Conservation (phyloP, 2,329 filamentous ascomycete species). For the Fusarium austroafricanum region DNA sequence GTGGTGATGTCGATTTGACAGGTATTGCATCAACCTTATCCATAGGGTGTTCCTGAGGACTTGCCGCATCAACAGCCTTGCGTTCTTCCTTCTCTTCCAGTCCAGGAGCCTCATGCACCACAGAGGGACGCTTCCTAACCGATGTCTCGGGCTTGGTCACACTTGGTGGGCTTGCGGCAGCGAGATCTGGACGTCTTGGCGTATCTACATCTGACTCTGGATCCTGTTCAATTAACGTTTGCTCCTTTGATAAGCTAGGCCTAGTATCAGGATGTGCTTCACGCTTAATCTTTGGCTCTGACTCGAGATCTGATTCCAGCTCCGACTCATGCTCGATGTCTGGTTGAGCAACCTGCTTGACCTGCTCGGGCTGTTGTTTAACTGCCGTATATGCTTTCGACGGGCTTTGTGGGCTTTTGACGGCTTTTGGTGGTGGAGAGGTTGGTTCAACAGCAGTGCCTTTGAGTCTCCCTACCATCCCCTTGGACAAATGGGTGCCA, state of each 20-base stretch:
- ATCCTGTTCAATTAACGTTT: conserved; percentile 14
- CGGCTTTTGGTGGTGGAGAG: conserved; percentile 37
- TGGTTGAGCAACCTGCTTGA: background rate
- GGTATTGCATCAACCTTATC: conserved; percentile 52
- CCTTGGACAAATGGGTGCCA: conserved; percentile 62
- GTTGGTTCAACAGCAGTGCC: conserved; percentile 58
- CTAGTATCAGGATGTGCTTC: background rate
- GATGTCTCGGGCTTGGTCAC: conserved; percentile 1
- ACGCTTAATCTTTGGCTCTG: conserved; percentile 14
- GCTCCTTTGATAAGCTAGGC: background rate
- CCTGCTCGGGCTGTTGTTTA: conserved; percentile 10
- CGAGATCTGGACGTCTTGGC: background rate
- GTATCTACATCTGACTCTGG: conserved; percentile 7
- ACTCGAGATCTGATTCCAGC: conserved; percentile 25
- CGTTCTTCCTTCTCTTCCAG: conserved; percentile 50
- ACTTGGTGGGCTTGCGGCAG: background rate
- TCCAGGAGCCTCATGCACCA: conserved; percentile 60
- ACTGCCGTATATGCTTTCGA: background rate
- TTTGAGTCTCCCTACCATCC: conserved; percentile 63
- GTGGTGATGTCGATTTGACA: conserved; percentile 40
- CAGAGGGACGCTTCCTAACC: conserved; percentile 55
- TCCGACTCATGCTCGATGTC: conserved; percentile 8
- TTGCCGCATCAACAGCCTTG: conserved; percentile 21
- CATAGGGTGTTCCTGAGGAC: conserved; percentile 1
- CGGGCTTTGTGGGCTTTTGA: conserved; percentile 35